A percentile compares a stretch with the other conserved stretches of the same genome.
These are phyloP conservation scores for Mortierella antarctica DNA, from an alignment of 192 early-diverging fungal species.

Conservation along the genomic window DNA sequence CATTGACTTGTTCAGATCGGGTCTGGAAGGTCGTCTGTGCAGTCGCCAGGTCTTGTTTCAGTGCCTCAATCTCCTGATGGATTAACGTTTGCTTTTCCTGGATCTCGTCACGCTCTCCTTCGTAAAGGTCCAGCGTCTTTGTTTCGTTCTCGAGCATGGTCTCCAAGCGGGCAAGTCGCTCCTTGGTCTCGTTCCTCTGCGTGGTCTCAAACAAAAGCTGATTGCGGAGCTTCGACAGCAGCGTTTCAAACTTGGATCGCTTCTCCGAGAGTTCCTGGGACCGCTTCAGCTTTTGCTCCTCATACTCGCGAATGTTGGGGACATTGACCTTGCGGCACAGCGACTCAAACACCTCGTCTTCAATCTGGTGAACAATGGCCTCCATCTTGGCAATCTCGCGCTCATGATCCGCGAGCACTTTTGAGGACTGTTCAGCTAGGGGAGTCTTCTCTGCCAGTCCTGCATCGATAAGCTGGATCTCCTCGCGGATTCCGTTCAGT, in stretches of 20 bases:
- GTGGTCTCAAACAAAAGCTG: slow-evolving; percentile 83
- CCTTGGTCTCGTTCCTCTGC: slow-evolving; percentile 70
- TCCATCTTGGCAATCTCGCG: slow-evolving; percentile 50
- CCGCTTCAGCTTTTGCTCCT: slow-evolving; percentile 75
- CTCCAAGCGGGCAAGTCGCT: slow-evolving; percentile 69
- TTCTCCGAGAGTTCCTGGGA: slow-evolving; percentile 80
- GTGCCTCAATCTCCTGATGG: slow-evolving; percentile 58
- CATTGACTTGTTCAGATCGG: slow-evolving; percentile 66
- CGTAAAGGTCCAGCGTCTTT: slow-evolving; percentile 44
- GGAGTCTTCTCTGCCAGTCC: slow-evolving; percentile 48
- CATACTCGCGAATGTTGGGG: slow-evolving; percentile 87
- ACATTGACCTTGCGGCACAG: slow-evolving; percentile 86
- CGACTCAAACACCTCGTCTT: slow-evolving; percentile 78
- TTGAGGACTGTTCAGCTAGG: slow-evolving; percentile 23
- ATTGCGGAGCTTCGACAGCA: slow-evolving; percentile 81
- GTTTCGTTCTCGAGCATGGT: slow-evolving; percentile 58
- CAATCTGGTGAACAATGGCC: slow-evolving; percentile 60
- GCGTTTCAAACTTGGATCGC: slow-evolving; percentile 79
- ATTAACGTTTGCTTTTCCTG: slow-evolving; percentile 56
- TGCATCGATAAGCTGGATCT: slow-evolving; percentile 65
- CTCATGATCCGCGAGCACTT: slow-evolving; percentile 52
- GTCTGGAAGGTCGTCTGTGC: slow-evolving; percentile 64
- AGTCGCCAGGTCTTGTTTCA: slow-evolving; percentile 63
- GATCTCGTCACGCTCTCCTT: slow-evolving; percentile 49
- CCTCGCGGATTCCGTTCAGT: slow-evolving; percentile 67